Evolutionary conservation across 164 flowering plant species (phyloP), one percentile per base, ranked within the genome.

Genomic region (Houttuynia cordata): DNA sequence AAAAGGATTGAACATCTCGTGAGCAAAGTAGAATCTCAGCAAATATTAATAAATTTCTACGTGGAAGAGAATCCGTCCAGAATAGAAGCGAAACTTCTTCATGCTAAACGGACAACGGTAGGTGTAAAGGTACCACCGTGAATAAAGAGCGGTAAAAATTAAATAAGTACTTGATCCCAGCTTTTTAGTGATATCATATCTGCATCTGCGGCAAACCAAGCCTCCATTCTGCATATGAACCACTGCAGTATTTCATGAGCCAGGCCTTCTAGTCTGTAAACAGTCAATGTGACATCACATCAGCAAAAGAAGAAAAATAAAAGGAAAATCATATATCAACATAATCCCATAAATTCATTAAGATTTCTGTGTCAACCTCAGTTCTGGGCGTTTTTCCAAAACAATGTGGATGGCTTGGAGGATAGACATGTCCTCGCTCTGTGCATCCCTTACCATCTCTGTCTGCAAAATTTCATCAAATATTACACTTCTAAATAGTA

Each of bases 161-260:
- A 45, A 45, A 45, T 17, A 45, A 58, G 45, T 56, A 58, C 97
- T 88, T 91, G 88, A 73, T 91, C 97, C 96, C 96, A 91, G 66
- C 65, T 75, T 75, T 82, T 88, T 63, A 91, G 69, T 24, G 97
- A 91, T 66, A 88, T 88, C 89, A 78, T 83, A 72, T 88, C 96
- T 10, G 82, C 87, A 75, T 91, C 96, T 25, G 84, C 93, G 52
- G 97, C 97, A 76, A 91, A 91, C 97, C 97, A 91, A 55, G 91
- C 97, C 73, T 91, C 97, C 97, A 88, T 79, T 79, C 97, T 75
- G 70, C 96, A 88, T 57, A 91, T 72, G 71, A 74, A 91, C 97
- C 97, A 91, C 40, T 86, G 89, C 75, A 86, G 59, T 45, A 91
- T 91, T 70, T 87, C 89, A 70, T 83, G 65, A 22, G 88, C 86